These are phyloP conservation scores for Beauveria scarabaeidicola DNA, from an alignment of 2,329 filamentous ascomycete genomes.

Conservation along the genomic window DNA sequence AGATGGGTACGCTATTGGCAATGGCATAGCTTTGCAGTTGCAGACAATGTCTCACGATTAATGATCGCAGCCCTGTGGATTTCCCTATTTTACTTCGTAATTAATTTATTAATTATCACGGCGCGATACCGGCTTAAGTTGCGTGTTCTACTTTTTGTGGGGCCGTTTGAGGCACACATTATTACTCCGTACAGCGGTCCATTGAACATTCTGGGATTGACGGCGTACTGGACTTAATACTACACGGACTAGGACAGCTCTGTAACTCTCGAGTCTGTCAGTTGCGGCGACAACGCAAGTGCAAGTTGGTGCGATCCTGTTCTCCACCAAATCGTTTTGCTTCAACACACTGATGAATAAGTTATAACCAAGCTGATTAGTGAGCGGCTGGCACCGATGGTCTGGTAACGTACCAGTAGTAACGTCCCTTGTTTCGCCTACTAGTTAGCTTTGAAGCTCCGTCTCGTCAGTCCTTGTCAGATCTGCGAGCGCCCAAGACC, in stretches of 20 bases:
- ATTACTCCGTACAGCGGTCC: neutral
- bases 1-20: neutral
- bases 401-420: too few species aligned
- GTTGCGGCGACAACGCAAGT: neutral
- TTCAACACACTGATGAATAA: too few species aligned
- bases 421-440: neutral
- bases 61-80: neutral
- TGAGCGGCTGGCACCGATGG: neutral
- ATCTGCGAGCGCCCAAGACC: neutral
- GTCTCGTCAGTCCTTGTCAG: slow-evolving; percentile 5
- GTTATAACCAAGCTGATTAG: too few species aligned
- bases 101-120: neutral
- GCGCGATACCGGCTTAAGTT: neutral
- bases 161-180: neutral
- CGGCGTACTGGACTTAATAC: too few species aligned
- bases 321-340: neutral
- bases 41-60: neutral
- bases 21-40: neutral
- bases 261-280: neutral
- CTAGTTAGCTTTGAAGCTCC: neutral
- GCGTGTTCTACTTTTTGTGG: neutral
- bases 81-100: neutral
- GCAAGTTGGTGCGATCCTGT: neutral
- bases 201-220: neutral
- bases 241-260: neutral